Evolutionary conservation across 495 filamentous ascomycete species (phyloP).

Genomic region (Zalerion maritima): DNA sequence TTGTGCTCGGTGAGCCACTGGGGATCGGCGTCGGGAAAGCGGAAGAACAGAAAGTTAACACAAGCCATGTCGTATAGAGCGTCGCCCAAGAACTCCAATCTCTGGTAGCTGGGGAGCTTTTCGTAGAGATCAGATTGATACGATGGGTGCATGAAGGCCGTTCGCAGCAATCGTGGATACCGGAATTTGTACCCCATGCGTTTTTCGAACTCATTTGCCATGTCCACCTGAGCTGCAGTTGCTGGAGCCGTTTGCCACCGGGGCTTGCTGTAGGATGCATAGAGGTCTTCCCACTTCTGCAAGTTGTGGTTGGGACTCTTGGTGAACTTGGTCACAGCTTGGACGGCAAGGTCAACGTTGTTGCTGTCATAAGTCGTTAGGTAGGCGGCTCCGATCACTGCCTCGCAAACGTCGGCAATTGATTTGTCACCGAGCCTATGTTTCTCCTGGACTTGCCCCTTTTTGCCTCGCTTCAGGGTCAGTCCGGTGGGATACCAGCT

Average conservation of each 20-base stretch:
- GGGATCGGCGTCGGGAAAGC: conserved; percentile 66
- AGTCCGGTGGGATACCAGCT: conserved; percentile 77
- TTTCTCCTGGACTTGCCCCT: conserved; percentile 20
- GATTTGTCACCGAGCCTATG: conserved; percentile 77
- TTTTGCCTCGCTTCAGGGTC: conserved; percentile 33
- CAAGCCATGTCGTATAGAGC: conserved; percentile 78
- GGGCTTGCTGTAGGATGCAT: conserved; percentile 52
- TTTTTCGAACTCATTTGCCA: conserved; percentile 47
- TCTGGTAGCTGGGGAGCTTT: conserved; percentile 74
- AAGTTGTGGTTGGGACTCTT: conserved; percentile 51
- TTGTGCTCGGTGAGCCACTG: conserved; percentile 99
- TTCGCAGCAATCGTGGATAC: conserved; percentile 60
- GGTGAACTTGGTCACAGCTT: conserved; percentile 68
- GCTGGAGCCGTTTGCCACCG: conserved; percentile 47
- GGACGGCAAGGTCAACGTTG: conserved; percentile 65
- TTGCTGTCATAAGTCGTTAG: conserved; percentile 42
- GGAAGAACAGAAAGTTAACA: conserved; percentile 64
- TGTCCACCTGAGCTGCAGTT: conserved; percentile 49
- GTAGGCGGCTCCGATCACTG: conserved; percentile 79
- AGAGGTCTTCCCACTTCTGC: conserved; percentile 57
- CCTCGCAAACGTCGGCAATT: conserved; percentile 95
- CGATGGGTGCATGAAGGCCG: conserved; percentile 82
- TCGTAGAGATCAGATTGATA: conserved; percentile 53
- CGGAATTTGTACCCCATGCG: conserved; percentile 69
- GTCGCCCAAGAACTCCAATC: conserved; percentile 89